Base-by-base conservation (phyloP, 192 early-diverging fungal genomes). In the Backusella sp. region DNA sequence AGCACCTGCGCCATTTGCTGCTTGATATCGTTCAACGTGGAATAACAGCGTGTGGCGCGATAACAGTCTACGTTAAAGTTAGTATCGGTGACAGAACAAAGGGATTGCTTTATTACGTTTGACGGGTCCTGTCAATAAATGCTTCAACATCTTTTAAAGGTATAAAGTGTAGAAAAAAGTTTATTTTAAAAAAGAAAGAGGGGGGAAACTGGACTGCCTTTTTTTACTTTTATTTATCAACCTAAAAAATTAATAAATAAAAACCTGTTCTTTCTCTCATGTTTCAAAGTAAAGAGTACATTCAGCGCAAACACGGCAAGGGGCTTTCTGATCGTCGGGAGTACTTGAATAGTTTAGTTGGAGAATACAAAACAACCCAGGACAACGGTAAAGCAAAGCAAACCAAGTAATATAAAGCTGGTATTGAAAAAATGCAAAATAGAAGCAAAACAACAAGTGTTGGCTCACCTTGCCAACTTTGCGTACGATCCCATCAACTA, bases 401-500 rank as follows among this genome's bases (percentile, higher is more conserved):
- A 3, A n/a, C n/a, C 32, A 32, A 32, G 32, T 32, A 32, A 32
- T 32, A 32, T 32, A 32, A 32, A 32, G 32, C 32, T 32, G 32
- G 3, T 32, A 32, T 3, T 32, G 32, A 32, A 32, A 32, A 32
- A 35, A 15, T 70, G 30, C n/a, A 72, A 11, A 46, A 37, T 70
- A 83, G 81, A 79, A 0, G 66, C 75, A 28, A 73, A 74, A 28
- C 75, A 75, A 21, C 74, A 85, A 74, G 68, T 85, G 17, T 53
- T 88, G 26, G 86, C 86, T 19, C 81, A 83, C 52, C 74, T 88
- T 17, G 84, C 77, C 15, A 88, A 88, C 73, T 88, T 88, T 75
- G 84, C 86, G 12, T 88, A 88, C 62, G 86, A 88, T 75, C 86
- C 86, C 21, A 85, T 87, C 49, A 88, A 88, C 65, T 85, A 85